Conservation (phyloP, 129 eudicot species). For the Logfia minima region DNA sequence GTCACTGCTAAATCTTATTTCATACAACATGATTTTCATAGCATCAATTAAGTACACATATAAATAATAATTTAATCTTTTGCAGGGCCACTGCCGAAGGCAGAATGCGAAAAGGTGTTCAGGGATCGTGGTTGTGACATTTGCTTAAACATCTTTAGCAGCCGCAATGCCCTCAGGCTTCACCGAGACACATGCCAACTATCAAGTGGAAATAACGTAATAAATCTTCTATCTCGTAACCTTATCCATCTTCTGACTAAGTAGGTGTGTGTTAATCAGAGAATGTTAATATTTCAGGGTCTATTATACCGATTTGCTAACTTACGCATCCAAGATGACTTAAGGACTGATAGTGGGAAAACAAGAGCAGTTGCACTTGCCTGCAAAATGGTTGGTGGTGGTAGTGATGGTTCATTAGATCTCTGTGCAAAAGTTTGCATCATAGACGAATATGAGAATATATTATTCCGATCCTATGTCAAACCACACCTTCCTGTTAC, state of each 20-base stretch:
- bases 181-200: slow-evolving; percentile 83
- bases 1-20: too few relatives aligned
- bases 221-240: slow-evolving; percentile 14
- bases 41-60: slow-evolving; percentile 8
- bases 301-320: slow-evolving; percentile 68
- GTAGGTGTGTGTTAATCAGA: slow-evolving; percentile 8
- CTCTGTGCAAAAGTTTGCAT: slow-evolving; percentile 93
- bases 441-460: slow-evolving; percentile 75
- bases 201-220: slow-evolving; percentile 65
- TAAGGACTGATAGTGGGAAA: slow-evolving; percentile 59
- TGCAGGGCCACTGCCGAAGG: slow-evolving; percentile 93
- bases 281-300: slow-evolving; percentile 36
- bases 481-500: slow-evolving; percentile 78
- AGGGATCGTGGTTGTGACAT: slow-evolving; percentile 80
- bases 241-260: not conserved
- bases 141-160: slow-evolving; percentile 62
- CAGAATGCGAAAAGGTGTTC: slow-evolving; percentile 86
- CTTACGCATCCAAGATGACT: slow-evolving; percentile 71
- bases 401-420: slow-evolving; percentile 97
- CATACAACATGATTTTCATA: slow-evolving; percentile 10
- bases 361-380: slow-evolving; percentile 75
- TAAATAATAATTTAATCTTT: slow-evolving; percentile 5
- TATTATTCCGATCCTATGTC: slow-evolving; percentile 69
- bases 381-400: slow-evolving; percentile 99
- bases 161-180: slow-evolving; percentile 68